Base-by-base conservation (phyloP, 2,329 filamentous ascomycete species). In the Pseudogymnoascus sp. region DNA sequence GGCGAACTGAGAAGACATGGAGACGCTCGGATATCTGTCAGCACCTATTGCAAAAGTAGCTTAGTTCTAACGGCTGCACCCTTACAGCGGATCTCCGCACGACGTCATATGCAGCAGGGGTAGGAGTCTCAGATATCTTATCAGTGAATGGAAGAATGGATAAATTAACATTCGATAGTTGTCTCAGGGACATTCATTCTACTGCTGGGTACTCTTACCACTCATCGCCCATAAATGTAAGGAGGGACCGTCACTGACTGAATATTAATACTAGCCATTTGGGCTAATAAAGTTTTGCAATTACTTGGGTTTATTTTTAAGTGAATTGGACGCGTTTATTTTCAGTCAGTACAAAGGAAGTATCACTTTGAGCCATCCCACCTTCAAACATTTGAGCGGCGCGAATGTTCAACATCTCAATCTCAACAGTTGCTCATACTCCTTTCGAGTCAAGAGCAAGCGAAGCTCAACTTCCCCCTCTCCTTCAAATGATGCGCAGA, bases 21-120 rank as follows among this genome's bases (percentile, higher is more conserved):
- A 54, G 47, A 54, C 25, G 47, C n/a, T 54, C 12, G 9, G 28
- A 54, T 32, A 54, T 7, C n/a, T 5, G 47, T 54, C 25, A 54
- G 47, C 47, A 54, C 28, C 7, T 54, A 54, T 32, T 54, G 25
- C 8, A 54, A 32, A 54, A 32, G n/a, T 12, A 54, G 47, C 28
- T 18, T 54, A 54, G 47, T 54, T 32, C n/a, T 9, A 32, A 32
- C 47, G 47, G 47, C 25, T 18, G 28, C n/a, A 32, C 47, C 47
- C 28, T 54, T 54, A 18, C 32, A 32, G 11, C 12, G 28, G 4
- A 54, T 54, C 47, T 25, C 25, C 47, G 47, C 47, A 54, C 47
- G 47, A 54, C 47, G 47, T 54, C 47, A 54, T 54, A 54, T 32
- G 5, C 25, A 32, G 9, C 47, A 54, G 47, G 47, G 47, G n/a